These are phyloP conservation scores for Evernia prunastri DNA, from an alignment of 495 filamentous ascomycete species.

Conservation along the genomic window DNA sequence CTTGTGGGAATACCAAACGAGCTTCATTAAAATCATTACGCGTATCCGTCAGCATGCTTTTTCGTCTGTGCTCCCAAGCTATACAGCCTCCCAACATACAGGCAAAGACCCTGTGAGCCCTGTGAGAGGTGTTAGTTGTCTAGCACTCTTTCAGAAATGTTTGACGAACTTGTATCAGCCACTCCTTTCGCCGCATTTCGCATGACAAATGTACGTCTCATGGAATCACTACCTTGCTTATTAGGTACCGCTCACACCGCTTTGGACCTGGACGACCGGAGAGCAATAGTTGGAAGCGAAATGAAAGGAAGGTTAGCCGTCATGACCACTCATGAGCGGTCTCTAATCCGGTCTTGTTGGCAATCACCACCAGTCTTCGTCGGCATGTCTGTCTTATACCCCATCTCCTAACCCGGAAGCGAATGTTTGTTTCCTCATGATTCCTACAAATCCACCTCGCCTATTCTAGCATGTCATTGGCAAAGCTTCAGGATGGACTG, in stretches of 20 bases:
- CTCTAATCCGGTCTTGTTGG: neutral
- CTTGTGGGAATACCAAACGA: slow-evolving; percentile 10
- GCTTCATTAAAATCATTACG: slow-evolving; percentile 14
- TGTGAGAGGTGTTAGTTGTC: neutral
- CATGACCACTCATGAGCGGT: neutral
- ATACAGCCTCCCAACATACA: neutral
- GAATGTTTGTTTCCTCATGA: neutral
- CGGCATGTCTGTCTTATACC: slow-evolving; percentile 5
- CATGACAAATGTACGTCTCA: slow-evolving; percentile 4
- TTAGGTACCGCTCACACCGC: neutral
- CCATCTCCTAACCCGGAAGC: neutral
- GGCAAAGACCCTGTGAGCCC: neutral
- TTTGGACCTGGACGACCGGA: neutral
- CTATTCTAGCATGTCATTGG: slow-evolving; percentile 12
- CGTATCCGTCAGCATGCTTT: slow-evolving; percentile 6
- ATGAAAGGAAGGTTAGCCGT: neutral
- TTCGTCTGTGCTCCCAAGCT: neutral
- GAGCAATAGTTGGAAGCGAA: slow-evolving; percentile 8
- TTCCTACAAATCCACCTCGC: slow-evolving; percentile 13
- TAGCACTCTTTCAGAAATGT: slow-evolving; percentile 18
- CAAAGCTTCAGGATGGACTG: neutral
- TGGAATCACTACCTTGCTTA: neutral
- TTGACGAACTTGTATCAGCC: slow-evolving; percentile 13
- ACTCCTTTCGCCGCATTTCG: neutral
- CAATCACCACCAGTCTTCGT: slow-evolving; percentile 5